Percentiles rank a stretch among this genome's conserved stretches.
Conservation (phyloP, 75 land plant species). For the Cunninghamia lanceolata region DNA sequence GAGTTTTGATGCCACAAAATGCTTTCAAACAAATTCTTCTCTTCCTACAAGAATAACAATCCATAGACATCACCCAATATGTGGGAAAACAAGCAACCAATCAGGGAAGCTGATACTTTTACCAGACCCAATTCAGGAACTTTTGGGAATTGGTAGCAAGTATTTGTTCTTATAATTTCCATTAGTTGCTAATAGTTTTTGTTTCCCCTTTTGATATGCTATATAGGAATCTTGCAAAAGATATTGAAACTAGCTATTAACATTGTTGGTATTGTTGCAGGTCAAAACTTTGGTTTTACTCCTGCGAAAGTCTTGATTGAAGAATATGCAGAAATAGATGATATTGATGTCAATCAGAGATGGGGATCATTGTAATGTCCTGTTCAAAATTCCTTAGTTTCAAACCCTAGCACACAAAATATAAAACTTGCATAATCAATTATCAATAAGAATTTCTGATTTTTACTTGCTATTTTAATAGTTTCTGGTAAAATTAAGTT, state of each 20-base stretch:
- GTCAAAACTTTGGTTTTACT: conserved; percentile 36
- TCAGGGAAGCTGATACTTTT: conserved; percentile 43
- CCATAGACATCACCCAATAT: conserved; percentile 17
- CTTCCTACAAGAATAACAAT: conserved; percentile 27
- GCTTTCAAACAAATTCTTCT: neutral
- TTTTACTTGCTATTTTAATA: too few relatives aligned
- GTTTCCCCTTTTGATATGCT: neutral
- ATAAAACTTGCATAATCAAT: too few relatives aligned
- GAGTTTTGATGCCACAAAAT: neutral
- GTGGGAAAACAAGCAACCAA: conserved; percentile 7
- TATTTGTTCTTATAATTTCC: neutral
- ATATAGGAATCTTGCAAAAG: neutral
- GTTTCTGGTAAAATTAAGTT: too few relatives aligned
- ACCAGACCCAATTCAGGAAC: conserved; percentile 43
- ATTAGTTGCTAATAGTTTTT: too few relatives aligned
- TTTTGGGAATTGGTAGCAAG: conserved; percentile 41
- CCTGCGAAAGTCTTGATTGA: conserved; percentile 41
- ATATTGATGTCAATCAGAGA: conserved; percentile 58
- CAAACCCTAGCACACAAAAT: too few relatives aligned
- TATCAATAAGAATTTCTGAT: too few relatives aligned
- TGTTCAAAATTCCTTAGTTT: too few relatives aligned
- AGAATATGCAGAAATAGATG: conserved; percentile 62
- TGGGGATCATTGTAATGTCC: conserved; percentile 39
- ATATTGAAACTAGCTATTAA: neutral
- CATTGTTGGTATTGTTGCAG: conserved; percentile 14